A percentile compares a stretch with the other conserved stretches of the same genome.
Evolutionary conservation across 2,329 filamentous ascomycete genomes (phyloP).

Genomic region (Diaporthe citriasiana): DNA sequence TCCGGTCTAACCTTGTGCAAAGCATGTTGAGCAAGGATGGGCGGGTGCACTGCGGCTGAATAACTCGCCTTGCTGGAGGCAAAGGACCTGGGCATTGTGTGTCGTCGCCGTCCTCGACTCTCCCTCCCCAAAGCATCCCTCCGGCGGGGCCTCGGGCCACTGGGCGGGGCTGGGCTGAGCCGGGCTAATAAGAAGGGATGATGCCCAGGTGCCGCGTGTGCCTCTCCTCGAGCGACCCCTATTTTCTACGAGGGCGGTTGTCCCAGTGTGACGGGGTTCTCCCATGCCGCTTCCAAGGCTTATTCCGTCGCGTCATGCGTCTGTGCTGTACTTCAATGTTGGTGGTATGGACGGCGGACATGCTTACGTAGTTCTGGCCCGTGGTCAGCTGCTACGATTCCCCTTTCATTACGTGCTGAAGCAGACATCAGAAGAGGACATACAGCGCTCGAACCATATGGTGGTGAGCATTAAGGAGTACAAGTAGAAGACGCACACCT

Average conservation of each 20-base stretch:
- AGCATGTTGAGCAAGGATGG: background rate
- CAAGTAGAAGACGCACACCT: background rate
- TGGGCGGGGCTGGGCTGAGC: background rate
- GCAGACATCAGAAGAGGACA: constrained; percentile 5
- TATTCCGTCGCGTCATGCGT: background rate
- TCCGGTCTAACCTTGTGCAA: background rate
- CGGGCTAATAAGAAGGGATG: background rate
- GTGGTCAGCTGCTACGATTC: background rate
- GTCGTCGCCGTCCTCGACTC: constrained; percentile 5
- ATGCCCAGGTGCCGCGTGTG: too few relatives aligned
- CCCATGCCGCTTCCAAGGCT: constrained; percentile 12
- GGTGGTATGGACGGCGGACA: background rate
- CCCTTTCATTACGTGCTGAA: background rate
- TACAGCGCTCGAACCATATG: constrained; percentile 2
- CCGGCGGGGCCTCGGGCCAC: background rate
- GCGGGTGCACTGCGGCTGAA: constrained; percentile 6
- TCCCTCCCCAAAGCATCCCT: background rate
- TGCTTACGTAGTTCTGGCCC: background rate
- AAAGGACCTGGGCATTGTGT: background rate
- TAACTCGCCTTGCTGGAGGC: constrained; percentile 1
- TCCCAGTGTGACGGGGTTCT: background rate
- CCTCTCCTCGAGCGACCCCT: background rate
- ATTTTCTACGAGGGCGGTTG: background rate
- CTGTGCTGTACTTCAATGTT: constrained; percentile 4
- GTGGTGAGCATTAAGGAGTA: background rate